Base-by-base conservation (phyloP, 2,329 filamentous ascomycete genomes). In the Aureobasidium mangrovei region DNA sequence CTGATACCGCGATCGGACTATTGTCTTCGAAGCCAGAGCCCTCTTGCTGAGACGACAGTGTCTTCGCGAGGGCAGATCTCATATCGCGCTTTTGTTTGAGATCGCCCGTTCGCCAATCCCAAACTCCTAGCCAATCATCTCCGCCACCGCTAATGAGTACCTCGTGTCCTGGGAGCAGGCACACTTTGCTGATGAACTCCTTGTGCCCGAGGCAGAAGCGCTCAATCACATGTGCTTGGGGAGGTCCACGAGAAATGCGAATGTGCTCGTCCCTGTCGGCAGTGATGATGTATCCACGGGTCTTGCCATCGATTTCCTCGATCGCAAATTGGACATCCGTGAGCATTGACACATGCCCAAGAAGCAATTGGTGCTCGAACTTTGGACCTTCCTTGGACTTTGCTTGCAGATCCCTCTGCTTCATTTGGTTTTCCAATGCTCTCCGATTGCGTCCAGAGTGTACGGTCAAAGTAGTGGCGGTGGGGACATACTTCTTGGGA, bases 291-390 rank as follows among this genome's bases (percentile, higher is more conserved):
- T 84, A 86, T 48, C 67, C 73, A 53, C 77, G 75, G n/a, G 65
- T 60, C 36, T 69, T 68, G 18, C 68, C 68, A 57, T 82, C 57
- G 61, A 72, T 58, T 60, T 75, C 66, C 64, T 75, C 65, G n/a
- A 71, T 72, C 4, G 76, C 77, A 40, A 82, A 74, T 2, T 75
- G 69, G 49, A 96, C 68, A 63, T 88, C 84, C 1, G 91, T 96
- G 47, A 98, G 80, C 81, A 97, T 87, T 0, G 91, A 96, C 10
- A 98, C 93, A 70, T 98, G 93, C 9, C 93, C 93, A 0, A 98
- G 81, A 6, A 96, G 75, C 0, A 95, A 75, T 36, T 84, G 80
- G 61, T 89, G 81, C 62, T 89, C 84, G 65, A 95, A 95, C 44
- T 70, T 68, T 2, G 67, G 60, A 2, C 74, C 69, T 12, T 74